Percentiles rank a stretch among this genome's conserved stretches.
Evolutionary conservation across 2,329 filamentous ascomycete genomes (phyloP).

Genomic region (Hyphodiscus sp.): DNA sequence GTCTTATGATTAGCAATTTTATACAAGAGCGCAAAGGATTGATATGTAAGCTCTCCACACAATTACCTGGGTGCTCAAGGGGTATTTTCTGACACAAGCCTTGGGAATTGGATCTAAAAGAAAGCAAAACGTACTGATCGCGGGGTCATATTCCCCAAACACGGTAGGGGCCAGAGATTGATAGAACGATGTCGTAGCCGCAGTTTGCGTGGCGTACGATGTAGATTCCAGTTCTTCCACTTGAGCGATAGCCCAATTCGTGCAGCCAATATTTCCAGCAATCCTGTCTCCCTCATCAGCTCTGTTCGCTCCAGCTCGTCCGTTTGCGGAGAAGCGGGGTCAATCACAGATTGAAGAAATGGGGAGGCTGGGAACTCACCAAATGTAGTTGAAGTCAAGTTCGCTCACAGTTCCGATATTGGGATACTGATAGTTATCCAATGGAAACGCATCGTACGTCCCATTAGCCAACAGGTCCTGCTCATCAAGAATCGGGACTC

Average conservation of each 20-base stretch:
- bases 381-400: slow-evolving; percentile 39
- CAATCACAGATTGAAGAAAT: slow-evolving; percentile 1
- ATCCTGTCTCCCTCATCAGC: slow-evolving; percentile 13
- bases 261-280: slow-evolving; percentile 21
- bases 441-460: slow-evolving; percentile 53
- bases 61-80: no score
- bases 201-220: background rate
- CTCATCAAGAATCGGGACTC: slow-evolving; percentile 17
- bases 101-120: no score
- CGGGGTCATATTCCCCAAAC: slow-evolving; percentile 11
- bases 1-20: no score
- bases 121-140: background rate
- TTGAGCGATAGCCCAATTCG: slow-evolving; percentile 14
- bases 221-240: slow-evolving; percentile 1
- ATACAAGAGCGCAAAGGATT: no score
- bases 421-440: slow-evolving; percentile 77
- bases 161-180: slow-evolving; percentile 15
- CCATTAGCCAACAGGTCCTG: slow-evolving; percentile 52
- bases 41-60: no score
- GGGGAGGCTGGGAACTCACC: slow-evolving; percentile 32
- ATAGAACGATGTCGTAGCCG: slow-evolving; percentile 17
- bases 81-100: no score
- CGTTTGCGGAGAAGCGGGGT: background rate
- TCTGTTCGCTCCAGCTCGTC: no score
- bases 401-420: slow-evolving; percentile 50